Conservation (phyloP, 352 stramenopile genomes). For the Globisporangium polare region DNA sequence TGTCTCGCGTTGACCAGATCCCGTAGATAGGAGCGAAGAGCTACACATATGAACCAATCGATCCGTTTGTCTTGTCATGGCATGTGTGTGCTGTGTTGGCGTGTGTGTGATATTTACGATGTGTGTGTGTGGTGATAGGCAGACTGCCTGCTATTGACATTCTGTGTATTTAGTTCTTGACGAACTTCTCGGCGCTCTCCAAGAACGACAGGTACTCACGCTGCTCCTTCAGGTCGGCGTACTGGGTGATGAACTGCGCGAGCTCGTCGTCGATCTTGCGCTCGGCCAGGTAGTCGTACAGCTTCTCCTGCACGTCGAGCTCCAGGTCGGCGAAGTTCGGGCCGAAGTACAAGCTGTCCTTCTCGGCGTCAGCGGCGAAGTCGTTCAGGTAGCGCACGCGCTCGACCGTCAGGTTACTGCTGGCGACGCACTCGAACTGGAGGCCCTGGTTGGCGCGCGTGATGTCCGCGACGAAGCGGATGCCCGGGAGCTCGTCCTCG, state of each 20-base stretch:
- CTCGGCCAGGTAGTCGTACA: conserved; percentile 75
- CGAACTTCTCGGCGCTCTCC: conserved; percentile 57
- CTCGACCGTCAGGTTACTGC: conserved; percentile 78
- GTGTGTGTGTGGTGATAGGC: neutral
- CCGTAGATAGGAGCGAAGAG: conserved; percentile 4
- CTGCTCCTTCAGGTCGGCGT: conserved; percentile 82
- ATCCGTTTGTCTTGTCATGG: neutral
- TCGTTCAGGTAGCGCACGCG: conserved; percentile 65
- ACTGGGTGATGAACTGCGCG: conserved; percentile 84
- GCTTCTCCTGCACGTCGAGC: conserved; percentile 78
- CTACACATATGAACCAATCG: conserved; percentile 6
- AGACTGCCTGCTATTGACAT: neutral
- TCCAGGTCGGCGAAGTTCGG: conserved; percentile 82
- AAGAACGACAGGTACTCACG: conserved; percentile 82
- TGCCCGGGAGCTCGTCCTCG: conserved; percentile 68
- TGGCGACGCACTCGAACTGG: conserved; percentile 80
- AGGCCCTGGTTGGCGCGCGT: conserved; percentile 67
- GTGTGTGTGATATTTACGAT: conserved; percentile 8
- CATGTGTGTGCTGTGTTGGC: conserved; percentile 8
- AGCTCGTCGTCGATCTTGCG: conserved; percentile 81
- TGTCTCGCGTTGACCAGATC: no score
- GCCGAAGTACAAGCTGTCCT: conserved; percentile 72
- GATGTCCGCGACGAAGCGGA: conserved; percentile 75
- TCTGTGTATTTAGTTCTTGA: conserved; percentile 54
- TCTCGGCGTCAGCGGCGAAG: conserved; percentile 44